Evolutionary conservation across 257 asterid species (phyloP), one percentile per base, ranked within the genome.

Genomic region (Mitragyna speciosa): DNA sequence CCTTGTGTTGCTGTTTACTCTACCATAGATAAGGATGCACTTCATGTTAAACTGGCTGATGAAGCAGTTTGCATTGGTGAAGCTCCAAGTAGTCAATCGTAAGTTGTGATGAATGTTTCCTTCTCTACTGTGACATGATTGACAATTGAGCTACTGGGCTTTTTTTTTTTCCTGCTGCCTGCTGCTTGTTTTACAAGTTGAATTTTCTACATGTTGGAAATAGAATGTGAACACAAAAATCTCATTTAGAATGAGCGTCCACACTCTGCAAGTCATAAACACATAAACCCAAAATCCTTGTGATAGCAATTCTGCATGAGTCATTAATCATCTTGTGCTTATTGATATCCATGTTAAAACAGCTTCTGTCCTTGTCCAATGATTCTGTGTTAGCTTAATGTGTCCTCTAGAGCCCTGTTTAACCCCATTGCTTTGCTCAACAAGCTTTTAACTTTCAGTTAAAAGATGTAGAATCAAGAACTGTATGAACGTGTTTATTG

Each of bases 81-180:
- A 92, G 99, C 98, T 73, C 99, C 98, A 33, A 96, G 99, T 87
- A 96, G 83, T 84, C 98, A 96, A 87, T 96, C 99, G 98, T 96
- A 89, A 89, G 97, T 87, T 85, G 26, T 58, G 65, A 33, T 65
- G 28, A 22, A 5, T 14, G 22, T 24, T 17, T 75, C 49, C 79
- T 41, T 75, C 17, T 41, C 12, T 59, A 41, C 26, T 20, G 22
- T 59, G 43, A 39, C 41, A 12, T n/a, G 24, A 59, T 14, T 58
- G 71, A 28, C 1, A 41, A 58, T 15, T 6, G n/a, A 58, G 26
- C 19, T 14, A 39, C 10, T 15, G 6, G 26, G 14, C 14, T 75
- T 33, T 39, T 58, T 15, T 39, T 24, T 24, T 58, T 51, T 58
- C 36, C 6, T n/a, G n/a, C 56, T 59, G 41, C 39, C 26, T 45